These are phyloP conservation scores for Herpetomonas muscarum DNA, from an alignment of 208 protist species.

Conservation along the genomic window DNA sequence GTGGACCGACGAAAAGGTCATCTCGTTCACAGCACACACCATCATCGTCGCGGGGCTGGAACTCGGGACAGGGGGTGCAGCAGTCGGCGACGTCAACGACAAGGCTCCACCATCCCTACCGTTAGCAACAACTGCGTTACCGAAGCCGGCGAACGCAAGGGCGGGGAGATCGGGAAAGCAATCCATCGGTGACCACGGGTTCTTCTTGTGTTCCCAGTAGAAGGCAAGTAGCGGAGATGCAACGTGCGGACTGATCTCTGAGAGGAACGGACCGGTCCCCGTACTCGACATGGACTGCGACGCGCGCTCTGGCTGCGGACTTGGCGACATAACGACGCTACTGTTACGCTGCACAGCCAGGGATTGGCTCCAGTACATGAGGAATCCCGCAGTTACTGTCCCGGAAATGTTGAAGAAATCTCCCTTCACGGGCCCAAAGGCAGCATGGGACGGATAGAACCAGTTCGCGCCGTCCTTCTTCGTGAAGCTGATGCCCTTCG, in stretches of 20 bases:
- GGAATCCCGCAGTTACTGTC: constrained; percentile 29
- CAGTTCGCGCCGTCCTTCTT: constrained; percentile 37
- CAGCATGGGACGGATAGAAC: constrained; percentile 73
- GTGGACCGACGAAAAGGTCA: constrained; percentile 59
- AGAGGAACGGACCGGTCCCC: background rate
- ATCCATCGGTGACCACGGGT: constrained; percentile 32
- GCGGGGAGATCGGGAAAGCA: constrained; percentile 49
- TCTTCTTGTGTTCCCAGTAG: constrained; percentile 26
- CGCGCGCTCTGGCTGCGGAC: background rate
- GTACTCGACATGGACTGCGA: background rate
- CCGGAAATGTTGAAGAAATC: constrained; percentile 53
- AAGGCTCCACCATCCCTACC: background rate
- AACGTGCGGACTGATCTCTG: constrained; percentile 58
- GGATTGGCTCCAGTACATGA: constrained; percentile 76
- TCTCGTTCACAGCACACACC: constrained; percentile 70
- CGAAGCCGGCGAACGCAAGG: background rate
- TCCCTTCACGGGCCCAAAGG: constrained; percentile 32
- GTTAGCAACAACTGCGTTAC: background rate
- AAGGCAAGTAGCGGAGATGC: constrained; percentile 64
- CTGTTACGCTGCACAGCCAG: constrained; percentile 52
- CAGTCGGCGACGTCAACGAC: background rate
- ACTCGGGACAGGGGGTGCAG: background rate
- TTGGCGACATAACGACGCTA: constrained; percentile 13
- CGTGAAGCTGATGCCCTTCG: constrained; percentile 24
- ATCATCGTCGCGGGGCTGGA: constrained; percentile 27